These are phyloP conservation scores for Rhipidocladum racemiflorum DNA, from an alignment of 176 grass and related monocot genomes.

Conservation along the genomic window DNA sequence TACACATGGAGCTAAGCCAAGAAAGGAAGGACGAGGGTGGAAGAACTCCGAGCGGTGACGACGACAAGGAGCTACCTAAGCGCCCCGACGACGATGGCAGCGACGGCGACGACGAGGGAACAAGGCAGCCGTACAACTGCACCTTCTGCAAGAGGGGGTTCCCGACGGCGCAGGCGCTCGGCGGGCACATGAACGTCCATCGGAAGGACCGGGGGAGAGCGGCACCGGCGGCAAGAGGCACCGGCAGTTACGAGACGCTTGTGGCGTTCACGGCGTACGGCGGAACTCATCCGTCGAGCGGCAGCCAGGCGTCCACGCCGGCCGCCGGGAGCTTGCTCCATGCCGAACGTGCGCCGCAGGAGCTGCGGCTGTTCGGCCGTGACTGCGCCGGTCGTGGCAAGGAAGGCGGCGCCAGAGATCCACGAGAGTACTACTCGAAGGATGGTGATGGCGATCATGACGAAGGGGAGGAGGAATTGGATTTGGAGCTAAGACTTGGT, in stretches of 20 bases:
- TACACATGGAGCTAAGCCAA: slow-evolving; percentile 23
- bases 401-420: not conserved
- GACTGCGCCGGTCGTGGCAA: not conserved
- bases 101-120: not conserved
- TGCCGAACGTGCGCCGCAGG: slow-evolving; percentile 27
- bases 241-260: not conserved
- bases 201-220: slow-evolving; percentile 43
- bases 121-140: slow-evolving; percentile 68
- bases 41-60: not conserved
- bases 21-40: slow-evolving; percentile 6
- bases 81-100: not conserved
- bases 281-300: not conserved
- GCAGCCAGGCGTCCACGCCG: not conserved
- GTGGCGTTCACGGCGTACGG: slow-evolving; percentile 4
- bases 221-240: not conserved
- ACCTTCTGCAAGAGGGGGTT: slow-evolving; percentile 84
- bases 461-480: slow-evolving; percentile 43
- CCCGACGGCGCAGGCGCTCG: slow-evolving; percentile 77
- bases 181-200: slow-evolving; percentile 94
- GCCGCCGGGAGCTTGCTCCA: not conserved
- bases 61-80: slow-evolving; percentile 1
- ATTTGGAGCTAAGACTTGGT: slow-evolving; percentile 79
- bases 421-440: not conserved
- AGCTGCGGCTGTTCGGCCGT: slow-evolving; percentile 58
- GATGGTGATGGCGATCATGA: not conserved